Base-by-base conservation (phyloP, 2,329 filamentous ascomycete species). In the Phaeoacremonium minimum region DNA sequence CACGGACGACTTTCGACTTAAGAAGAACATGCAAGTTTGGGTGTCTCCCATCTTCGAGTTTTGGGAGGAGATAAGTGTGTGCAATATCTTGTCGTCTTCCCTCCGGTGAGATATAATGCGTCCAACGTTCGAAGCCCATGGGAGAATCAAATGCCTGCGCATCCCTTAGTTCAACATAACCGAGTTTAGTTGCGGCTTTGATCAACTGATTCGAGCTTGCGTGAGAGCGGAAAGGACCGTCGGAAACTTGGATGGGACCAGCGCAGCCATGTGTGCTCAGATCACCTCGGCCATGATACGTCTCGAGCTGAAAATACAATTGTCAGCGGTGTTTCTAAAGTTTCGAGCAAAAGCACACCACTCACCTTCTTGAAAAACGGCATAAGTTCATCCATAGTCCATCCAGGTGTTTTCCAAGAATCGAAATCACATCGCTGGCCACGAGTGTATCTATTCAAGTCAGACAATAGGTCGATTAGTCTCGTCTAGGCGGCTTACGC, bases 1-100 rank as follows among this genome's bases (percentile, higher is more conserved):
- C 60, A 4, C 66, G 63, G 4, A 63, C 54, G 5, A 77, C 72
- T 44, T 73, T 68, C 8, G 67, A 61, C 42, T 79, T 63, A 1
- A 69, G 60, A 4, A 80, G 56, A 7, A 80, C 64, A 36, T 78
- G 69, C 1, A 82, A 61, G 35, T 77, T 75, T 0, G 68, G 66
- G 37, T 70, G 62, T n/a, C 67, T 52, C 4, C 66, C 49, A 37
- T 63, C 60, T 35, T 69, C 56, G 0, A 77, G 53, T 26, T 68
- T 61, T 1, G 73, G 71, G 43, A 77, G 74, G 7, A 80, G 46
- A 40, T 77, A 81, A 12, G 8, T n/a, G 6, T 19, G 15, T 5
- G 71, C 72, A 6, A 70, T 55, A 46, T 77, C 73, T 48, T 74
- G 71, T 15, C 74, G 65, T 33, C 60, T 58, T n/a, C 71, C 72